A percentile compares a stretch with the other conserved stretches of the same genome.
These are phyloP conservation scores for Xylaria sp. DNA, from an alignment of 2,329 filamentous ascomycete species.

Conservation along the genomic window DNA sequence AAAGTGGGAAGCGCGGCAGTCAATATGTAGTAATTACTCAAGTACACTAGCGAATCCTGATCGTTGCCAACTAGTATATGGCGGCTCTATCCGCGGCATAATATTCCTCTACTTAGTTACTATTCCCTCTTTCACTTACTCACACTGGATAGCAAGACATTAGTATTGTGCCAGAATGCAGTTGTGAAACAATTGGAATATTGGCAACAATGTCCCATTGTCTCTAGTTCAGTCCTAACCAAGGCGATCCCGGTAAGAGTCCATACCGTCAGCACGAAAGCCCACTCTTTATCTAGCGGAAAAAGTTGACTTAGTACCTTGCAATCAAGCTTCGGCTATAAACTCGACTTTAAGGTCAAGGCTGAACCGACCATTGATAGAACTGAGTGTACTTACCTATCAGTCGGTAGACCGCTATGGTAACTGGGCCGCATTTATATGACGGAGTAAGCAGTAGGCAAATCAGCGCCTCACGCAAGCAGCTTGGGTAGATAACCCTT, in stretches of 20 bases:
- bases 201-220: neutral
- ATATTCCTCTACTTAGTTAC: too few species aligned
- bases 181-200: neutral
- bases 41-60: too few species aligned
- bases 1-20: too few species aligned
- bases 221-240: neutral
- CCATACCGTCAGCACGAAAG: neutral
- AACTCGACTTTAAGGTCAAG: too few species aligned
- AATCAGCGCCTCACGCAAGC: neutral
- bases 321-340: neutral
- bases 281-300: conserved; percentile 5
- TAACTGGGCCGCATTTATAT: neutral
- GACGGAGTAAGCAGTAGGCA: neutral
- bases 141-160: neutral
- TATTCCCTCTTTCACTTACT: neutral
- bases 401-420: neutral
- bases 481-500: neutral
- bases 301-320: neutral
- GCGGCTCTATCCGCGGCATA: too few species aligned
- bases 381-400: neutral
- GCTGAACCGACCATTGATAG: neutral
- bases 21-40: too few species aligned
- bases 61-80: too few species aligned
- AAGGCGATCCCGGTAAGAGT: neutral
- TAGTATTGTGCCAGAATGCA: neutral